Evolutionary conservation across 768 basidiomycete species (phyloP), one percentile per base, ranked within the genome.

Genomic region (Leccinum boreale): DNA sequence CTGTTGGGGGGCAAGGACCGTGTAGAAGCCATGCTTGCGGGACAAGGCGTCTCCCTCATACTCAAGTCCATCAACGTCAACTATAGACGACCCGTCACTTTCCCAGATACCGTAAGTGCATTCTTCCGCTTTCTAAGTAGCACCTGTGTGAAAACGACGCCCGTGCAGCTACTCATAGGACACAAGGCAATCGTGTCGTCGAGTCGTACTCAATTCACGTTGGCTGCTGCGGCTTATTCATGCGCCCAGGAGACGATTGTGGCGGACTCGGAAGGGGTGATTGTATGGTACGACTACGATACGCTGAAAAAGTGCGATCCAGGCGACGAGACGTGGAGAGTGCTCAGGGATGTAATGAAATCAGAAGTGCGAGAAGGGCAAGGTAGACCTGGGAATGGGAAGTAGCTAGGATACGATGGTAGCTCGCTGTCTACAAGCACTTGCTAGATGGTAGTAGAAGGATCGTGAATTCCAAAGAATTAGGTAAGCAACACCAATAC

Each of bases 201-300:
- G 55, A 74, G 58, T 49, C 65, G 49, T 68, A 79, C 68, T 62
- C 73, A 81, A 29, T 84, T 90, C 66, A 71, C 75, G 46, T 73
- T 85, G 49, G 70, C 71, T 7, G 80, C 81, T 10, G 78, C 77
- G 17, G 83, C 86, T 9, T 91, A 85, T 70, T 90, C 89, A 11
- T 77, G 87, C 47, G 64, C 75, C 14, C 89, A 90, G 67, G 74
- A 78, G 44, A 74, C 80, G 10, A 77, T 87, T 53, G 89, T 89
- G 6, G 82, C 87, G 1, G 80, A 84, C 58, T 83, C 86, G 3
- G 82, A 84, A 62, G 82, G 85, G 56, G 77, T 79, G 3, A 65
- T 88, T 19, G 89, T 89, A 9, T 91, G 89, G 89, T 91, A 89
- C 59, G 85, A 91, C 67, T 90, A 91, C 61, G 85, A 88, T 56